Evolutionary conservation across 2,329 filamentous ascomycete genomes (phyloP).

Genomic region (Fusarium sambucinum): DNA sequence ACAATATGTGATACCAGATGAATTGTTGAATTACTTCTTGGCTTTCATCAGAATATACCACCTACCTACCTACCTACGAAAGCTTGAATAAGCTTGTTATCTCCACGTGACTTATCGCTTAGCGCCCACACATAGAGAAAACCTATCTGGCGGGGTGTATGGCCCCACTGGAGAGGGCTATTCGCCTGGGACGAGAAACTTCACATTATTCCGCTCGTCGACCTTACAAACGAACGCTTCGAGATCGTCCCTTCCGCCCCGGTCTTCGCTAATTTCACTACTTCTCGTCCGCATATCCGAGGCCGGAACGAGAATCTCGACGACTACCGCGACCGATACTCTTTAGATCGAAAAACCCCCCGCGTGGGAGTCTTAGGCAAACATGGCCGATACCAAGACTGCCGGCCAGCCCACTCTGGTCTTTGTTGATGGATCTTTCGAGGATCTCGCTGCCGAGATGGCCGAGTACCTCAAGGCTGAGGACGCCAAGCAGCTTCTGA

Average conservation of each 20-base stretch:
- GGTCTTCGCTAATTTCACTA: constrained; percentile 22
- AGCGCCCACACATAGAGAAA: constrained; percentile 58
- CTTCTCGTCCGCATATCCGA: constrained; percentile 34
- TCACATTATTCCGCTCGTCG: constrained; percentile 50
- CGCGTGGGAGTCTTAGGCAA: constrained; percentile 38
- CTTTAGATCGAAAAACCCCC: constrained; percentile 32
- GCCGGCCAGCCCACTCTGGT: constrained; percentile 69
- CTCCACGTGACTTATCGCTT: constrained; percentile 56
- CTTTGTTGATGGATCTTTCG: constrained; percentile 91
- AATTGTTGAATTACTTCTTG: constrained; percentile 4
- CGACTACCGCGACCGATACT: constrained; percentile 39
- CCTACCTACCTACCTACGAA: too few relatives aligned
- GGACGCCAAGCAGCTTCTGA: constrained; percentile 79
- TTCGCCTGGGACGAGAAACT: constrained; percentile 51
- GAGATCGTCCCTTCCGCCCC: constrained; percentile 44
- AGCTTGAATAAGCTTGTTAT: constrained; percentile 2
- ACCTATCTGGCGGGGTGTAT: constrained; percentile 52
- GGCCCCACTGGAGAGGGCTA: constrained; percentile 57
- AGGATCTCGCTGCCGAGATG: constrained; percentile 94
- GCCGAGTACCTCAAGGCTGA: constrained; percentile 91
- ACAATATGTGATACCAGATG: not conserved
- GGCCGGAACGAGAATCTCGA: constrained; percentile 35
- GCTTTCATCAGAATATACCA: too few relatives aligned
- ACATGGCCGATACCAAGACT: constrained; percentile 53
- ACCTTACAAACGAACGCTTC: constrained; percentile 46